phyloP scores from a whole-genome alignment of 345 rosid species.

The Gossypium raimondii region DNA sequence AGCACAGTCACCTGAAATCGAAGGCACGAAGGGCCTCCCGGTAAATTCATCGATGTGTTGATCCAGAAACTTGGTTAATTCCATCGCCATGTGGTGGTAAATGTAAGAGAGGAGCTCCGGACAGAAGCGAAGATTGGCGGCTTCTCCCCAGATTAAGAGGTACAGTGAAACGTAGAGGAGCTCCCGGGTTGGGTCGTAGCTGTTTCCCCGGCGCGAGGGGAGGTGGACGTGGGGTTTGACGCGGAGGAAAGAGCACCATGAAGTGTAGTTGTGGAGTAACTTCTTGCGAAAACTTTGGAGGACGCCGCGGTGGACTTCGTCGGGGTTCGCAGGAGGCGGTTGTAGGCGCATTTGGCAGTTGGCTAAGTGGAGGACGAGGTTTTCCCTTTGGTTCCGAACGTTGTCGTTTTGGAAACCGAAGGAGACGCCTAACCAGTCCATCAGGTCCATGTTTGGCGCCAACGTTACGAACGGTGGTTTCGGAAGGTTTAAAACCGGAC shows the following conservation, averaged over 20 bases:
- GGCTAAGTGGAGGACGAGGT: slow-evolving; percentile 83
- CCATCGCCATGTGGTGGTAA: slow-evolving; percentile 58
- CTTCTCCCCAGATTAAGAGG: slow-evolving; percentile 63
- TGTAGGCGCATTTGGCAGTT: slow-evolving; percentile 81
- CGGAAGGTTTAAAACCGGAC: slow-evolving; percentile 49
- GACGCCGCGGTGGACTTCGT: slow-evolving; percentile 51
- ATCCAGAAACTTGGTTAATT: slow-evolving; percentile 40
- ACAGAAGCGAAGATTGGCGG: slow-evolving; percentile 50
- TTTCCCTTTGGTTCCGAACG: slow-evolving; percentile 82
- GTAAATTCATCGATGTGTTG: slow-evolving; percentile 42
- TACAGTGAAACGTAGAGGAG: slow-evolving; percentile 49
- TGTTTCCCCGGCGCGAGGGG: slow-evolving; percentile 26
- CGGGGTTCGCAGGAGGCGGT: slow-evolving; percentile 43
- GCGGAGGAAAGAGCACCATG: slow-evolving; percentile 73
- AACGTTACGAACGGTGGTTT: slow-evolving; percentile 48
- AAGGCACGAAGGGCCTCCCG: slow-evolving; percentile 53
- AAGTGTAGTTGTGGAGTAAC: slow-evolving; percentile 56
- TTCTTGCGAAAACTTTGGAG: slow-evolving; percentile 58
- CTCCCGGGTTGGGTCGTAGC: slow-evolving; percentile 40
- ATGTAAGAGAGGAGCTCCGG: slow-evolving; percentile 61
- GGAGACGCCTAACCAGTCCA: slow-evolving; percentile 69
- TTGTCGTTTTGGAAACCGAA: slow-evolving; percentile 77
- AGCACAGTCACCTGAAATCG: slow-evolving; percentile 49
- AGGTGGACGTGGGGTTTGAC: slow-evolving; percentile 35
- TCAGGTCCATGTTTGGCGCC: slow-evolving; percentile 52